Base-by-base conservation (phyloP, 495 filamentous ascomycete genomes). In the Penicillium samsonianum region DNA sequence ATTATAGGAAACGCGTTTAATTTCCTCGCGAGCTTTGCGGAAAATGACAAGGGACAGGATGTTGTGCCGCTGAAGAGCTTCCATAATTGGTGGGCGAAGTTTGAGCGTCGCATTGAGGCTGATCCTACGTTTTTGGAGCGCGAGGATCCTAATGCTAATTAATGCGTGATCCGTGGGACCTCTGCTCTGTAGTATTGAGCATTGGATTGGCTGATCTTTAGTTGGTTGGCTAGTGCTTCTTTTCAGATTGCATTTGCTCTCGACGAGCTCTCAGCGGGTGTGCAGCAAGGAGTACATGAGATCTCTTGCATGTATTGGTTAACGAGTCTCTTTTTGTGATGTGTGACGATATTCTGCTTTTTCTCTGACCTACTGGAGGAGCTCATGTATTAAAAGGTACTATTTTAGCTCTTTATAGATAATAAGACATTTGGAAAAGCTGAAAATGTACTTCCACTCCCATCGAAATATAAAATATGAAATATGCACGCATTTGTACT, bases 1-100 rank as follows among this genome's bases (percentile, higher is more conserved):
- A 96, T 99, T 57, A 96, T 98, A 61, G 86, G 87, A 60, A 96
- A 96, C 70, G 92, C 92, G n/a, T 99, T 96, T 65, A 96, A 98
- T 72, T 98, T 96, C 69, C 77, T 99, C 43, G 86, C 92, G 22
- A 89, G 92, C 63, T 98, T 96, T 79, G 88, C 87, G 43, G 80
- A 78, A 45, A 72, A 67, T 9, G 76, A 76, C 62, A 79, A 74
- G 35, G 89, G 83, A 11, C 81, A 87, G 48, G 93, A 97, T 68
- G 85, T 95, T 12, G 89, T 99, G 22, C 91, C 95, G 33, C 67
- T 99, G 53, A 90, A 87, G 75, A 88, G 87, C 12, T 98, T 99
- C 72, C 86, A 89, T 68, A 92, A 96, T 52, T 99, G 95, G 94
- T 99, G 94, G 94, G 79, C 74, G 49, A 97, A 96, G 73, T 99